Percentiles rank a stretch among this genome's conserved stretches.
Evolutionary conservation across 108 stramenopile species (phyloP).

Genomic region (Nitzschia sp.): DNA sequence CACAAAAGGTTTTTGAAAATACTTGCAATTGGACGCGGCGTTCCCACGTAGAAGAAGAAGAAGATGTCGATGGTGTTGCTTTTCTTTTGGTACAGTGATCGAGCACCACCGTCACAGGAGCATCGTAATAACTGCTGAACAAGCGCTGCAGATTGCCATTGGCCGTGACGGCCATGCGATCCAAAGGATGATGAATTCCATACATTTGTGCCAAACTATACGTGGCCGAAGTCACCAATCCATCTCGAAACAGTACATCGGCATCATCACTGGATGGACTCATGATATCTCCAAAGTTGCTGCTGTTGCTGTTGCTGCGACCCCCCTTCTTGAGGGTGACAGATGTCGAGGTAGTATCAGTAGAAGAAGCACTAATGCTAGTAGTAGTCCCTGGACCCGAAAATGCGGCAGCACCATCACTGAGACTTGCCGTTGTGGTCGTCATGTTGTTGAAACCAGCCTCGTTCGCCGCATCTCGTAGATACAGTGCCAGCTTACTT

Average conservation of each 20-base stretch:
- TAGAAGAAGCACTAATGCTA: too few species aligned
- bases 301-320: neutral
- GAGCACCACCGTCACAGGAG: conserved; percentile 68
- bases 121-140: conserved; percentile 81
- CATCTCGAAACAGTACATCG: conserved; percentile 29
- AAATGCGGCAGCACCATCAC: too few species aligned
- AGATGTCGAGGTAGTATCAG: too few species aligned
- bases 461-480: too few species aligned
- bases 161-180: conserved; percentile 82
- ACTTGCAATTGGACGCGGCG: conserved; percentile 24
- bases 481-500: too few species aligned
- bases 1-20: conserved; percentile 57
- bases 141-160: conserved; percentile 88
- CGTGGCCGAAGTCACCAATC: conserved; percentile 30
- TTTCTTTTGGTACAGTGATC: conserved; percentile 44
- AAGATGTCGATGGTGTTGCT: conserved; percentile 21
- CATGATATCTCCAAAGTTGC: conserved; percentile 78
- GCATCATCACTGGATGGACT: conserved; percentile 32
- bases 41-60: conserved; percentile 14
- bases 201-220: conserved; percentile 26
- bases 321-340: too few species aligned
- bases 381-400: too few species aligned
- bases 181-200: conserved; percentile 56
- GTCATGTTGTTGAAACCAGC: too few species aligned
- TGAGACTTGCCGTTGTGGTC: too few species aligned